These are phyloP conservation scores for Eutrema heterophyllum DNA, from an alignment of 345 rosid genomes.

Conservation along the genomic window DNA sequence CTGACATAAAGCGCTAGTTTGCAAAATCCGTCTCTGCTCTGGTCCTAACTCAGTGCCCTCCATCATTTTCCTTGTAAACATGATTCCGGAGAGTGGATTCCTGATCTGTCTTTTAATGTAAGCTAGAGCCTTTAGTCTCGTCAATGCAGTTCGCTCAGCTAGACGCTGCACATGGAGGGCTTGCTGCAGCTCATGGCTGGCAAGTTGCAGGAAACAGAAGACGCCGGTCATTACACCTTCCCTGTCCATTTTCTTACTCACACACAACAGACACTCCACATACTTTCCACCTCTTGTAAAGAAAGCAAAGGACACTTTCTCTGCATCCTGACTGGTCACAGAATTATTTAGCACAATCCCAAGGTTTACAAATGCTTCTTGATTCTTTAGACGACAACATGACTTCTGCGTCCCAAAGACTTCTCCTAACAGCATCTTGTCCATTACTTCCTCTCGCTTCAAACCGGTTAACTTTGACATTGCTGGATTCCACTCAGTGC, in stretches of 20 bases:
- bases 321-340: conserved; percentile 63
- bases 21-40: conserved; percentile 65
- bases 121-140: conserved; percentile 65
- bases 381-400: conserved; percentile 79
- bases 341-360: conserved; percentile 72
- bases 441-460: conserved; percentile 76
- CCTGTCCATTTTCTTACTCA: conserved; percentile 72
- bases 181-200: conserved; percentile 87
- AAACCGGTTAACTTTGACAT: conserved; percentile 79
- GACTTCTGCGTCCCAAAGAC: conserved; percentile 71
- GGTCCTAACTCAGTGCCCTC: conserved; percentile 66
- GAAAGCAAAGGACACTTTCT: conserved; percentile 80
- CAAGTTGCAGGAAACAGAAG: conserved; percentile 95
- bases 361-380: conserved; percentile 75
- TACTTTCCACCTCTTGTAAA: conserved; percentile 62
- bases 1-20: conserved; percentile 79
- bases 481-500: conserved; percentile 97
- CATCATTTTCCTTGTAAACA: conserved; percentile 69
- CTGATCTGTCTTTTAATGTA: conserved; percentile 76
- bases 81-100: conserved; percentile 79
- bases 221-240: conserved; percentile 74
- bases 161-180: conserved; percentile 83
- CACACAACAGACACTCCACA: conserved; percentile 74
- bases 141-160: conserved; percentile 74
- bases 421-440: conserved; percentile 85